Evolutionary conservation across 202 grass and related monocot genomes (phyloP).

Genomic region (Digitaria exilis): DNA sequence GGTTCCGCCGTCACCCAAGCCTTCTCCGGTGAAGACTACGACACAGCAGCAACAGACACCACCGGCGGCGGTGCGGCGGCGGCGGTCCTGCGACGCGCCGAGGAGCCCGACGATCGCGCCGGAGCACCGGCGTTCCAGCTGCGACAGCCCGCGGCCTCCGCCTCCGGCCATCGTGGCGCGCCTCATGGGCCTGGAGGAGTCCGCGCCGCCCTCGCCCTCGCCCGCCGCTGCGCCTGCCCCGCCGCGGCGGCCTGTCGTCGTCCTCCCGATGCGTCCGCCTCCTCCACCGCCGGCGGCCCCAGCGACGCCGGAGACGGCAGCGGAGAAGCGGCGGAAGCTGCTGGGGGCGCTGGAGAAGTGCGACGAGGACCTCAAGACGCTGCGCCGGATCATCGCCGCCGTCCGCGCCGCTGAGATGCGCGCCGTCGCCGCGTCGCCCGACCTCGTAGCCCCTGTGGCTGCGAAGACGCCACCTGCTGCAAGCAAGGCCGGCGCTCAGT

Average conservation of each 20-base stretch:
- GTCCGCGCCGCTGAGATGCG: slow-evolving; percentile 70
- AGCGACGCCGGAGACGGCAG: slow-evolving; percentile 40
- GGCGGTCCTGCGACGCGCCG: slow-evolving; percentile 68
- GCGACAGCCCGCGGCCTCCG: slow-evolving; percentile 51
- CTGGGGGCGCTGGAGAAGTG: slow-evolving; percentile 94
- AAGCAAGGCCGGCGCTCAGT: neutral
- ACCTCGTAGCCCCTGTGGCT: neutral
- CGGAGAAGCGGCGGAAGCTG: slow-evolving; percentile 77
- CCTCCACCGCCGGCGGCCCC: slow-evolving; percentile 30
- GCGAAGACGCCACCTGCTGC: neutral
- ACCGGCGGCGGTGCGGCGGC: slow-evolving; percentile 9
- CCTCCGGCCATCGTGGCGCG: slow-evolving; percentile 66
- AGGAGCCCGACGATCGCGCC: slow-evolving; percentile 78
- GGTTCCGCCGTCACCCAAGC: no score
- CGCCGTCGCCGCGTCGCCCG: no score
- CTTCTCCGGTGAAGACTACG: neutral
- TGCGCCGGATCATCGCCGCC: slow-evolving; percentile 81
- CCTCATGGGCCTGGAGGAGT: slow-evolving; percentile 93
- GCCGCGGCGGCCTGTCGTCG: slow-evolving; percentile 12
- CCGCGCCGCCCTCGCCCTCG: slow-evolving; percentile 41
- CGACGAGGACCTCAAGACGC: slow-evolving; percentile 89
- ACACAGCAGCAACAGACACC: neutral
- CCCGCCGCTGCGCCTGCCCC: neutral
- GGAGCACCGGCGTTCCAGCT: slow-evolving; percentile 63
- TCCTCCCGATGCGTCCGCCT: slow-evolving; percentile 36